A percentile compares a stretch with the other conserved stretches of the same genome.
These are phyloP conservation scores for Pochonia chlamydosporia DNA, from an alignment of 2,329 filamentous ascomycete species.

Conservation along the genomic window DNA sequence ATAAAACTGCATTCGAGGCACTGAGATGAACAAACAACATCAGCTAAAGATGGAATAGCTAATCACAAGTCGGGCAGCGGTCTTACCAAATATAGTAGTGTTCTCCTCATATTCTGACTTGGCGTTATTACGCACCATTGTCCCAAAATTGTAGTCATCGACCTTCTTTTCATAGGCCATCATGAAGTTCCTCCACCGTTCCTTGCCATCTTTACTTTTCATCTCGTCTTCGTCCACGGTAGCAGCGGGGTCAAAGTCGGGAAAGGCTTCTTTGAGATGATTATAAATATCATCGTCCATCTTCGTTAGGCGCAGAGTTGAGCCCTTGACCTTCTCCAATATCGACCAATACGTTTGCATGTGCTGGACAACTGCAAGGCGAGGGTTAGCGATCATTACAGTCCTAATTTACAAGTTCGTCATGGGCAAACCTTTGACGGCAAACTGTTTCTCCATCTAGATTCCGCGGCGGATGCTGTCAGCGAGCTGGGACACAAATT, in stretches of 20 bases:
- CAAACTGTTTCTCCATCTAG: slow-evolving; percentile 98
- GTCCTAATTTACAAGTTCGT: neutral
- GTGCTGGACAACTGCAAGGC: slow-evolving; percentile 69
- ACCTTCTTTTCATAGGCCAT: slow-evolving; percentile 89
- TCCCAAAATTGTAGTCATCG: slow-evolving; percentile 98
- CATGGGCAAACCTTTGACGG: slow-evolving; percentile 71
- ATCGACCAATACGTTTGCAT: slow-evolving; percentile 97
- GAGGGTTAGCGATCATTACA: neutral
- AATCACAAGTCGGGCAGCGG: neutral
- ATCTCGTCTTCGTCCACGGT: slow-evolving; percentile 87
- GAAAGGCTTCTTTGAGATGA: slow-evolving; percentile 82
- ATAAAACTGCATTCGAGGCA: slow-evolving; percentile 54
- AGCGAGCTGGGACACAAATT: slow-evolving; percentile 4
- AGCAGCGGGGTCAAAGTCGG: slow-evolving; percentile 79
- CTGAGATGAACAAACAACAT: slow-evolving; percentile 19
- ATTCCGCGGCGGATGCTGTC: neutral
- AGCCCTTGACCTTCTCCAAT: slow-evolving; percentile 84
- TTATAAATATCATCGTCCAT: slow-evolving; percentile 92
- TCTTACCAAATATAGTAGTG: slow-evolving; percentile 85
- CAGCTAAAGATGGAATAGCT: neutral
- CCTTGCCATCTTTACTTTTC: slow-evolving; percentile 96
- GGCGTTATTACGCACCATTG: slow-evolving; percentile 75
- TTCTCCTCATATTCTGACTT: slow-evolving; percentile 82
- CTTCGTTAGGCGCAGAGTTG: slow-evolving; percentile 84
- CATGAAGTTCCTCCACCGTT: slow-evolving; percentile 91